A percentile compares a stretch with the other conserved stretches of the same genome.
Conservation (phyloP, 805 yeast species). For the Brettanomyces nanus region DNA sequence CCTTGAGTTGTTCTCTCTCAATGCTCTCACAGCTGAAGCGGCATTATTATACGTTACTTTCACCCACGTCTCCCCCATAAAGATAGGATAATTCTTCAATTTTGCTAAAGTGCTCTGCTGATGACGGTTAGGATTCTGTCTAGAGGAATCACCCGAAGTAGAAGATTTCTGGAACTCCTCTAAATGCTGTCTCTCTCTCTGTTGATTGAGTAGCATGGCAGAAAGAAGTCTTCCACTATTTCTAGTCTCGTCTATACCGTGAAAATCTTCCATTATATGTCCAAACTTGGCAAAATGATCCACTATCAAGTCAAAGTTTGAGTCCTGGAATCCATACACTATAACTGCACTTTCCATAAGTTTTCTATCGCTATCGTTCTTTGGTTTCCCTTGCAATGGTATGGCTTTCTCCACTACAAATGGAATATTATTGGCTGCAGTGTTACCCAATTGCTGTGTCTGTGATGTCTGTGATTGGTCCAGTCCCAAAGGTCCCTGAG, state of each 20-base stretch:
- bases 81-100: conserved; percentile 48
- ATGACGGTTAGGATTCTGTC: not conserved
- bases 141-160: not conserved
- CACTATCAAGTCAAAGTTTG: conserved; percentile 56
- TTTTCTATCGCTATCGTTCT: conserved; percentile 15
- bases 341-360: conserved; percentile 56
- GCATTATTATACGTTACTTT: conserved; percentile 75
- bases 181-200: conserved; percentile 2
- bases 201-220: conserved; percentile 3
- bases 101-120: not conserved
- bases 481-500: conserved; percentile 6
- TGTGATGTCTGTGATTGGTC: conserved; percentile 3
- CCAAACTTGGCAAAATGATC: conserved; percentile 77
- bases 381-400: too few relatives aligned
- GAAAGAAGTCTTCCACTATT: not conserved
- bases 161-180: not conserved
- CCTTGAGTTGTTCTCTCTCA: conserved; percentile 72
- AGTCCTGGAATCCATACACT: conserved; percentile 85
- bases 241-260: conserved; percentile 7
- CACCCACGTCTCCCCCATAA: conserved; percentile 87
- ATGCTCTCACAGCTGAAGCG: conserved; percentile 71
- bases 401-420: conserved; percentile 1
- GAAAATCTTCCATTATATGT: conserved; percentile 62
- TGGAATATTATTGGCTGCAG: not conserved
- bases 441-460: not conserved